These are phyloP conservation scores for Nephelium lappaceum DNA, from an alignment of 345 rosid genomes.

Conservation along the genomic window DNA sequence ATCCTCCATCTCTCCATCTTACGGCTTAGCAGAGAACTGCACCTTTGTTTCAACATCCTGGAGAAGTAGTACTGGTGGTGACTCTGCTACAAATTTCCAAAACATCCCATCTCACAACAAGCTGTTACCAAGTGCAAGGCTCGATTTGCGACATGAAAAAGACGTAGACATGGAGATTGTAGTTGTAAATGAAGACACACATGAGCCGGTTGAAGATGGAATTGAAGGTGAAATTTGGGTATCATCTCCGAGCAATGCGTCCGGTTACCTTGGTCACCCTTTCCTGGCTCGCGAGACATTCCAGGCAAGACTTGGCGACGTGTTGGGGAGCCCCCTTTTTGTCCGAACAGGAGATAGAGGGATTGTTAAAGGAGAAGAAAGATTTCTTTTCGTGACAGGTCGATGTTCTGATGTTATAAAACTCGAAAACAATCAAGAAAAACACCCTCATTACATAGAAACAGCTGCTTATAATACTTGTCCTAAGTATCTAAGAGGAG, in stretches of 20 bases:
- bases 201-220: conserved; percentile 49
- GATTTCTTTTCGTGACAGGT: conserved; percentile 58
- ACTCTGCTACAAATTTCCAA: conserved; percentile 14
- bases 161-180: conserved; percentile 47
- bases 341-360: conserved; percentile 62
- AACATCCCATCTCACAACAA: conserved; percentile 45
- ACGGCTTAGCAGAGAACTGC: conserved; percentile 66
- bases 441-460: conserved; percentile 63
- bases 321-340: conserved; percentile 24
- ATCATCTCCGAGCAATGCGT: conserved; percentile 65
- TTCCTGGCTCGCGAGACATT: conserved; percentile 46
- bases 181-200: conserved; percentile 51
- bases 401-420: conserved; percentile 50
- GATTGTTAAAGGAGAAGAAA: conserved; percentile 46
- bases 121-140: conserved; percentile 58
- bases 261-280: conserved; percentile 61
- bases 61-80: conserved; percentile 31
- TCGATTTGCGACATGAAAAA: conserved; percentile 23
- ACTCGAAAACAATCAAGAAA: conserved; percentile 29
- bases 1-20: conserved; percentile 57
- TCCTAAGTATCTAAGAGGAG: conserved; percentile 48
- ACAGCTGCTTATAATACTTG: conserved; percentile 40
- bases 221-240: conserved; percentile 71
- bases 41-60: conserved; percentile 71
- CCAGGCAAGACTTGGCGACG: conserved; percentile 40